Percentiles rank a stretch among this genome's conserved stretches.
These are phyloP conservation scores for Nakaseomyces sp. DNA, from an alignment of 1,139 yeast species.

Conservation along the genomic window DNA sequence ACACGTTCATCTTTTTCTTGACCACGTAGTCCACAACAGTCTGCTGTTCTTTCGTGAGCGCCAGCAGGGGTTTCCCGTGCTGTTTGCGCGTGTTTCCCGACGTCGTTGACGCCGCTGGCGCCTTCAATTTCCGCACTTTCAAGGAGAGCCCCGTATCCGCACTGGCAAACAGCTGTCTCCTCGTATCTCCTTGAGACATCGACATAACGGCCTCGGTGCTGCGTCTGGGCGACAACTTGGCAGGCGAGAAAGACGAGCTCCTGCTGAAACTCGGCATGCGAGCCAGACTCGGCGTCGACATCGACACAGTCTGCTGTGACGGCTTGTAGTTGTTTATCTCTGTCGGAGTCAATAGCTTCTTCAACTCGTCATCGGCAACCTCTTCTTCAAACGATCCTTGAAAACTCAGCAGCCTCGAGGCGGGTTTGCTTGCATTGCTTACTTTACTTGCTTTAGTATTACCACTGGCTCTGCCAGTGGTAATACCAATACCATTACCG, in stretches of 20 bases:
- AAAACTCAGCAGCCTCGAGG: slow-evolving; percentile 14
- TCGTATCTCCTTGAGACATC: no score
- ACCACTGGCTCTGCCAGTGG: no score
- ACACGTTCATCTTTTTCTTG: slow-evolving; percentile 43
- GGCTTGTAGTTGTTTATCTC: slow-evolving; percentile 24
- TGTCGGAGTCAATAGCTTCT: slow-evolving; percentile 16
- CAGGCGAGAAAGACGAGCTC: no score
- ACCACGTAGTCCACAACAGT: slow-evolving; percentile 46
- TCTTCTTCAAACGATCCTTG: slow-evolving; percentile 31
- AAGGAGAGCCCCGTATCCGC: slow-evolving; percentile 6
- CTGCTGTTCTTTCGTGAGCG: slow-evolving; percentile 43
- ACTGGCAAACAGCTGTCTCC: slow-evolving; percentile 14
- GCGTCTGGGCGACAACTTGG: no score
- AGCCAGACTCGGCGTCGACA: slow-evolving; percentile 10
- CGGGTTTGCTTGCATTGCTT: no score
- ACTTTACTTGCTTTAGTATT: no score
- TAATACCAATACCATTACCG: no score
- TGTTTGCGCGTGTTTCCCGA: no score
- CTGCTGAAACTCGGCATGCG: slow-evolving; percentile 10
- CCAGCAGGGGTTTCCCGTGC: slow-evolving; percentile 5
- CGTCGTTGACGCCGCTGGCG: not conserved
- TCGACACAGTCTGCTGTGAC: no score
- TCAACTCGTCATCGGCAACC: slow-evolving; percentile 17
- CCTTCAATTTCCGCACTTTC: slow-evolving; percentile 1
- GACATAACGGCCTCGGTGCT: no score